Evolutionary conservation across 352 stramenopile genomes (phyloP).

Genomic region (Globisporangium uncinulatum): DNA sequence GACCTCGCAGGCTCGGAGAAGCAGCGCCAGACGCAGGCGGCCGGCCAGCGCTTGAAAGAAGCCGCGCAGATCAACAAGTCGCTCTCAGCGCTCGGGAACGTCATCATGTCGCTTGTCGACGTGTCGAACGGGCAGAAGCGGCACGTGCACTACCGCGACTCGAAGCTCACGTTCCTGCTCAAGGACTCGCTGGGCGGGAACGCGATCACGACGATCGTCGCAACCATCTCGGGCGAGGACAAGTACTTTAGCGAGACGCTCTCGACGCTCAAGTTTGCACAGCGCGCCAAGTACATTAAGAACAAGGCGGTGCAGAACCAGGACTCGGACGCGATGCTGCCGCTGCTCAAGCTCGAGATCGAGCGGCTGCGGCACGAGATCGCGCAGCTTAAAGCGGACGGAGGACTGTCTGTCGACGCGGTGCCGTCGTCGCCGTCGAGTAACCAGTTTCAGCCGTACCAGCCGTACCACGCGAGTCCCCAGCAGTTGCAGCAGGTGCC

Average conservation of each 20-base stretch:
- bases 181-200: conserved; percentile 91
- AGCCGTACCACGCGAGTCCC: neutral
- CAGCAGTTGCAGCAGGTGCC: conserved; percentile 10
- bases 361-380: conserved; percentile 65
- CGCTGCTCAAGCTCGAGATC: conserved; percentile 71
- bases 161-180: conserved; percentile 82
- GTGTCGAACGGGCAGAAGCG: conserved; percentile 19
- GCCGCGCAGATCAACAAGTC: conserved; percentile 72
- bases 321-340: conserved; percentile 69
- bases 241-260: conserved; percentile 85
- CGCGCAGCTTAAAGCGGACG: conserved; percentile 18
- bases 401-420: neutral
- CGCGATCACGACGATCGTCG: conserved; percentile 98
- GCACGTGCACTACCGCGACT: conserved; percentile 77
- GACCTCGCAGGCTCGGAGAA: conserved; percentile 72
- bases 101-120: conserved; percentile 85
- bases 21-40: conserved; percentile 69
- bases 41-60: conserved; percentile 64
- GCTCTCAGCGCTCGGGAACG: conserved; percentile 74
- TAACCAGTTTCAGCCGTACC: conserved; percentile 7
- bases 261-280: conserved; percentile 84
- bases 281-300: conserved; percentile 87
- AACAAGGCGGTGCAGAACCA: conserved; percentile 86
- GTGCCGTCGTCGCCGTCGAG: neutral
- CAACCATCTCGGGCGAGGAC: conserved; percentile 81